phyloP scores from a whole-genome alignment of 139 green algal species.

The Dunaliella primolecta region DNA sequence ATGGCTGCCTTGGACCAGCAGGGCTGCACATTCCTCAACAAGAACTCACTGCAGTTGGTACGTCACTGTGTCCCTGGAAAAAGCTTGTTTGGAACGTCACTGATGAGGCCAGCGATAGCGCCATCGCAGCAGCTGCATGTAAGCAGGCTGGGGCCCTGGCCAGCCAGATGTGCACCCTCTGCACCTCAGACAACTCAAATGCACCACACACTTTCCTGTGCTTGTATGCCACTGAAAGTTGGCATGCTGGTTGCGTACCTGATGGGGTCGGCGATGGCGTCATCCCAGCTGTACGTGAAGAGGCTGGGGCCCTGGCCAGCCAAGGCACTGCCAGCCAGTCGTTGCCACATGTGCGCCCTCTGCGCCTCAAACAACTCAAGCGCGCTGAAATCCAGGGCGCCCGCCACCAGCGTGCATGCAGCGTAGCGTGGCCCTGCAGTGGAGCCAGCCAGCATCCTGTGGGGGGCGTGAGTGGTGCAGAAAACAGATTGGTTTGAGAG shows the following conservation, averaged over 20 bases:
- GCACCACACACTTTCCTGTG: no score
- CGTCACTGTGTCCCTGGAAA: no score
- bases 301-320: neutral
- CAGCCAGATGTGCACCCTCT: neutral
- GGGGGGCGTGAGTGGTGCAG: neutral
- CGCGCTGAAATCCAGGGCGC: neutral
- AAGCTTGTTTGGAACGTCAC: no score
- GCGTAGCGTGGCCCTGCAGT: neutral
- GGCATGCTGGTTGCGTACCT: no score
- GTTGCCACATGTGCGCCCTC: neutral
- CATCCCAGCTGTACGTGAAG: conserved; percentile 3
- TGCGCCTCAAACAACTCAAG: conserved; percentile 2
- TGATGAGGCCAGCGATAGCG: neutral
- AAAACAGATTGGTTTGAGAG: neutral
- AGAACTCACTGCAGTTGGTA: no score
- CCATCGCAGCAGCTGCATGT: conserved; percentile 1
- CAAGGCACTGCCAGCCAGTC: neutral
- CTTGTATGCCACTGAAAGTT: no score
- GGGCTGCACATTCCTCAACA: no score
- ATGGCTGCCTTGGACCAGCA: no score
- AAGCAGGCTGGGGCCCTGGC: neutral
- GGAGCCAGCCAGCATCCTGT: neutral
- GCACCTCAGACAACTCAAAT: neutral
- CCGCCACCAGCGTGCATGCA: neutral
- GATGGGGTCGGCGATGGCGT: conserved; percentile 3